phyloP scores from a whole-genome alignment of 257 asterid genomes.

The Solanum chiquidenum region DNA sequence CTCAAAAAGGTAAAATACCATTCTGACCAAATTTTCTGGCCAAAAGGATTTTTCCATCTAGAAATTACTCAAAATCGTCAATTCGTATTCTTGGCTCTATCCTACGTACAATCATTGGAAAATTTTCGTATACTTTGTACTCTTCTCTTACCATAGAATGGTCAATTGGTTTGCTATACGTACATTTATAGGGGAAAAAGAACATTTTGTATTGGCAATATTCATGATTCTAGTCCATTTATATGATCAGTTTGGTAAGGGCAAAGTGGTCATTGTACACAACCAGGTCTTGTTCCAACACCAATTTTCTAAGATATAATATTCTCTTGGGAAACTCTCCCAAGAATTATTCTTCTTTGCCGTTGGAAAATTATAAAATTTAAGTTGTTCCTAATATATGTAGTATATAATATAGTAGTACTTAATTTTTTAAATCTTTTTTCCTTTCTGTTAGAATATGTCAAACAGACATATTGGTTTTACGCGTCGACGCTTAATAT shows the following conservation, averaged over 20 bases:
- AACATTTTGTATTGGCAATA: background rate
- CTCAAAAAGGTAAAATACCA: too few relatives aligned
- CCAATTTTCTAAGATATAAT: background rate
- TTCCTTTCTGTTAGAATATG: background rate
- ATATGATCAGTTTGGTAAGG: background rate
- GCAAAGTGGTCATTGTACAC: background rate
- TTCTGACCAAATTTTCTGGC: too few relatives aligned
- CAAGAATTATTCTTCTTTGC: background rate
- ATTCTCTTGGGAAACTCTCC: background rate
- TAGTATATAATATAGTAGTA: background rate
- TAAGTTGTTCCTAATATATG: background rate
- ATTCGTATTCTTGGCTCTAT: background rate
- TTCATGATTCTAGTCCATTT: background rate
- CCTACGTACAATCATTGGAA: slow-evolving; percentile 8
- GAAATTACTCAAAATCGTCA: background rate
- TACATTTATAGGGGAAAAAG: background rate
- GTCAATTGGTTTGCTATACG: background rate
- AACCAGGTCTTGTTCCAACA: slow-evolving; percentile 9
- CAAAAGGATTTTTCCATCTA: too few relatives aligned
- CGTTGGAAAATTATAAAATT: background rate
- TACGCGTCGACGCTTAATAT: background rate
- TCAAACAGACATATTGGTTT: background rate
- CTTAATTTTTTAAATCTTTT: background rate
- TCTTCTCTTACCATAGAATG: slow-evolving; percentile 8
- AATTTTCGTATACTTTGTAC: slow-evolving; percentile 7